Base-by-base conservation (phyloP, 805 yeast species). In the Saturnispora halmiae region DNA sequence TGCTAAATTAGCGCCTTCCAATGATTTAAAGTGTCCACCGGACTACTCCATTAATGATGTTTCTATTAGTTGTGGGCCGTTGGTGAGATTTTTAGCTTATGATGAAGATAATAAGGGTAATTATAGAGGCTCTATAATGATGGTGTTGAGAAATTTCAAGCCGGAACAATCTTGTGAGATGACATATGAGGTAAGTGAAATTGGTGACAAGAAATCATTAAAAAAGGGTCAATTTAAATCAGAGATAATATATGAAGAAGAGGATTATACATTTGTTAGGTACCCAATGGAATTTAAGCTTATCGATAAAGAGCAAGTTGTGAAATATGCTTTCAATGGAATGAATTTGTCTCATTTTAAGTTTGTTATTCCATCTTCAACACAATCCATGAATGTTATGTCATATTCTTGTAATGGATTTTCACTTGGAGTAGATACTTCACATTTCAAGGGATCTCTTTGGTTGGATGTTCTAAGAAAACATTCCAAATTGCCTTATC, bases 391-490 rank as follows among this genome's bases (percentile, higher is more conserved):
- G 85, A 88, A 87, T 57, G 70, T 80, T 5, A 70, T 87, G 61
- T 80, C 90, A 16, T 81, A 73, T 59, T 84, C 95, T 2, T 88
- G 96, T 63, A 88, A 88, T 55, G 96, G 96, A 9, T 90, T 87
- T 58, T 82, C 95, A 1, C 56, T 83, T 37, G 72, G 71, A 4
- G 80, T 84, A 1, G 82, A 79, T 41, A 78, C 95, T 2, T 52
- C 64, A 0, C 59, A 59, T 4, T 92, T 77, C 62, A 75, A 77
- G 44, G 84, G 88, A 7, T 79, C 84, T 2, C 60, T 92, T 47
- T 90, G 97, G 97, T 69, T 65, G 30, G 96, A 92, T 55, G 94
- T 90, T 3, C 52, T 88, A 50, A 65, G 70, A 21, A 74, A 75
- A 45, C 96, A 90, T 54, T 58, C 65, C 14, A 51, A 59, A 6